Conservation (phyloP, 495 filamentous ascomycete genomes). For the Hypoxylon trugodes region DNA sequence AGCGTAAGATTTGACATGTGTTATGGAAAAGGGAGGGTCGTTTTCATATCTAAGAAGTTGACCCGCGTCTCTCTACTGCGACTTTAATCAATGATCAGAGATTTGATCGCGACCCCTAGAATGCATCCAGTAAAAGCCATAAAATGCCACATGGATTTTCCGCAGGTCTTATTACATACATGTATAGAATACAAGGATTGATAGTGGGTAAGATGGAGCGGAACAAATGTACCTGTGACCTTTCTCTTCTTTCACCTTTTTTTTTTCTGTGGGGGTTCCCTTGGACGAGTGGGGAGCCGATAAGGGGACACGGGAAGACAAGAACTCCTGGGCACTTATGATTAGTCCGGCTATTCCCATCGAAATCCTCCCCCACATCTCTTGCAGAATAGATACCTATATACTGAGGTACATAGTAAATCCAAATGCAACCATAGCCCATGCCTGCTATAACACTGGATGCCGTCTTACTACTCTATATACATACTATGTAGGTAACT, state of each 20-base stretch:
- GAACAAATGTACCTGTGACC: too few relatives aligned
- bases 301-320: slow-evolving; percentile 27
- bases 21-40: slow-evolving; percentile 11
- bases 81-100: slow-evolving; percentile 38
- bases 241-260: background rate
- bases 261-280: background rate
- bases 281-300: slow-evolving; percentile 19
- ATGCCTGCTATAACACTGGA: slow-evolving; percentile 14
- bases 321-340: slow-evolving; percentile 5
- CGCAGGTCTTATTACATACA: slow-evolving; percentile 11
- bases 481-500: background rate
- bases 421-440: slow-evolving; percentile 30
- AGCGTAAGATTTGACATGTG: slow-evolving; percentile 30
- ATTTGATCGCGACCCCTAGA: slow-evolving; percentile 28
- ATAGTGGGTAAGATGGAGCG: too few relatives aligned
- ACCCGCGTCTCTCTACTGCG: slow-evolving; percentile 22
- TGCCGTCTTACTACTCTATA: slow-evolving; percentile 28
- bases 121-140: slow-evolving; percentile 25
- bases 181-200: background rate
- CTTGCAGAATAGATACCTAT: background rate
- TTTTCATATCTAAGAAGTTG: background rate
- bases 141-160: slow-evolving; percentile 39
- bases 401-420: slow-evolving; percentile 22
- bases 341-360: slow-evolving; percentile 38
- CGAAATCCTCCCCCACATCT: slow-evolving; percentile 17